phyloP scores from a whole-genome alignment of 2,329 filamentous ascomycete species.

The Didymella arachidicola region DNA sequence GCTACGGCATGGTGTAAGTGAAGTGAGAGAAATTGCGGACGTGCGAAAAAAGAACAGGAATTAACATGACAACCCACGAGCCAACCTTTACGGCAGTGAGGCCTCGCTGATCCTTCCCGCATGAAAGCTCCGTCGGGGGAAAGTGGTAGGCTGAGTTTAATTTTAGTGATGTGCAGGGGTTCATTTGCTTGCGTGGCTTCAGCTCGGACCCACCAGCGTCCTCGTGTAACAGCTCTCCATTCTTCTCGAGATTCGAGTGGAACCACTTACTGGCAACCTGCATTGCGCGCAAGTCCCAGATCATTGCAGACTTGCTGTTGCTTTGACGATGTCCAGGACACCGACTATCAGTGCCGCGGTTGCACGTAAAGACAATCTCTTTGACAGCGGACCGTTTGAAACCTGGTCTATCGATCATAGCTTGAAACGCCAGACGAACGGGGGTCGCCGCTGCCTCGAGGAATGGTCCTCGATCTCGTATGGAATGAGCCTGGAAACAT shows the following conservation, averaged over 20 bases:
- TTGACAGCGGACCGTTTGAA: conserved; percentile 21
- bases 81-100: conserved; percentile 17
- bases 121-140: conserved; percentile 19
- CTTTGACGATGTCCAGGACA: not conserved
- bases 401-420: conserved; percentile 5
- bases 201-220: conserved; percentile 4
- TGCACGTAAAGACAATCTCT: not conserved
- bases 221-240: conserved; percentile 14
- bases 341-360: not conserved
- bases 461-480: conserved; percentile 3
- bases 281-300: not conserved
- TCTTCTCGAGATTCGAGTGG: conserved; percentile 1
- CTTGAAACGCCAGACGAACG: conserved; percentile 13
- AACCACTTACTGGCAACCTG: not conserved
- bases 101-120: conserved; percentile 23
- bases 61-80: conserved; percentile 16
- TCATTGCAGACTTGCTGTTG: not conserved
- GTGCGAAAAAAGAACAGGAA: conserved; percentile 19
- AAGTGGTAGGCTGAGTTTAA: conserved; percentile 18
- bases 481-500: not conserved
- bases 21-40: conserved; percentile 13
- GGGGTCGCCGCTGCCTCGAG: conserved; percentile 4
- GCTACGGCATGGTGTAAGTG: conserved; percentile 20
- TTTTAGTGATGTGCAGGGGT: conserved; percentile 21
- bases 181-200: conserved; percentile 18